Evolutionary conservation across 139 green algal genomes (phyloP), one percentile per base, ranked within the genome.

Genomic region (Haematococcus sp.): DNA sequence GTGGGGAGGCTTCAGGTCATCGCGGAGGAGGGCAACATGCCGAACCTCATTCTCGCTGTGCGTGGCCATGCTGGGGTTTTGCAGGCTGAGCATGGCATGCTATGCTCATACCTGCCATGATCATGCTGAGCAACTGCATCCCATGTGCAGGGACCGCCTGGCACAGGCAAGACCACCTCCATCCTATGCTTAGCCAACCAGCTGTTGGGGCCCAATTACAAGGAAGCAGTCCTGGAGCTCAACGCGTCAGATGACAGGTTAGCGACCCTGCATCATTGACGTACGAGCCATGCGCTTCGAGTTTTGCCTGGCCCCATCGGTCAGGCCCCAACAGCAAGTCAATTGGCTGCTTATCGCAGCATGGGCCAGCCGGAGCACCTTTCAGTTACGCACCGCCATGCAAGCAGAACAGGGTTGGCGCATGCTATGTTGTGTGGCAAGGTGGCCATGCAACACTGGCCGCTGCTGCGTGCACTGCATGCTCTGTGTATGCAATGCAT

Each of bases 121-220:
- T 4, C 54, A 20, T 61, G 54, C 4, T 28, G 11, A 5, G 54
- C 54, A 28, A 11, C 54, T 61, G 22, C 22, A 61, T 22, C n/a
- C 23, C n/a, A 65, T n/a, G 3, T 65, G 58, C 83, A 97, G 91
- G 96, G 96, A 0, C 94, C 96, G 2, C 96, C 96, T 4, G 96
- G 96, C 30, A 98, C 93, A 9, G 96, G 96, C 31, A 99, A 99
- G 76, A 99, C 96, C 19, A 99, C 96, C 19, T 94, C 87, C 71
- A 90, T 99, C 11, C 76, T 97, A 7, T 96, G 91, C 51, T 60
- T 99, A 23, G 94, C 96, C 2, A 88, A 87, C 52, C 86, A 90
- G 73, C 84, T 99, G 71, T 88, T 99, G 71, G 96, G 96, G 0
- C 70, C 86, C 23, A 77, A 69, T 35, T 93, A 88, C 77, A 94